Conservation (phyloP, 768 basidiomycete genomes). For the Inosperma sp. region DNA sequence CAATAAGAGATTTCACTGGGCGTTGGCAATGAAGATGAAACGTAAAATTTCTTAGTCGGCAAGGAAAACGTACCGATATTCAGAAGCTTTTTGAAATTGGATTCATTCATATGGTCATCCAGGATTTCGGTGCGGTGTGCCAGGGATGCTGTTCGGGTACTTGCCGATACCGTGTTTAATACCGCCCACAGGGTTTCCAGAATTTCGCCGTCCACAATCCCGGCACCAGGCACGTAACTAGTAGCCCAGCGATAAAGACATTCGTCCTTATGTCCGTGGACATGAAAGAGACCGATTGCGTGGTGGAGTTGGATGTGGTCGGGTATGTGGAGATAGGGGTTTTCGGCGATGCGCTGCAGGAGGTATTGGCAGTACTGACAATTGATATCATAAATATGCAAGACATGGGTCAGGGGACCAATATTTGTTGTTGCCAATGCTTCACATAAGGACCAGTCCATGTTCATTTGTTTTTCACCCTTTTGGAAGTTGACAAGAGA, state of each 20-base stretch:
- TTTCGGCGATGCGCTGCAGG: conserved; percentile 9
- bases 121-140: conserved; percentile 10
- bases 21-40: background rate
- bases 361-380: conserved; percentile 26
- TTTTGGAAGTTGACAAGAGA: too few relatives aligned
- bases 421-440: conserved; percentile 9
- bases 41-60: too few relatives aligned
- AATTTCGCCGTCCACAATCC: conserved; percentile 14
- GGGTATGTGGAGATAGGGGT: background rate
- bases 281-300: conserved; percentile 15
- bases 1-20: background rate
- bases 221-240: conserved; percentile 6
- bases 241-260: conserved; percentile 17
- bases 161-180: conserved; percentile 7
- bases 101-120: too few relatives aligned
- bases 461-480: too few relatives aligned
- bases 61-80: background rate
- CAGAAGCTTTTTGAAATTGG: conserved; percentile 4
- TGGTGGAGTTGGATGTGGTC: background rate
- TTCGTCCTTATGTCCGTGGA: too few relatives aligned
- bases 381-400: too few relatives aligned
- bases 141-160: conserved; percentile 6
- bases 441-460: too few relatives aligned
- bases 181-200: conserved; percentile 17
- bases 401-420: background rate